Conservation (phyloP, 345 rosid species). For the Euphorbia tirucalli region DNA sequence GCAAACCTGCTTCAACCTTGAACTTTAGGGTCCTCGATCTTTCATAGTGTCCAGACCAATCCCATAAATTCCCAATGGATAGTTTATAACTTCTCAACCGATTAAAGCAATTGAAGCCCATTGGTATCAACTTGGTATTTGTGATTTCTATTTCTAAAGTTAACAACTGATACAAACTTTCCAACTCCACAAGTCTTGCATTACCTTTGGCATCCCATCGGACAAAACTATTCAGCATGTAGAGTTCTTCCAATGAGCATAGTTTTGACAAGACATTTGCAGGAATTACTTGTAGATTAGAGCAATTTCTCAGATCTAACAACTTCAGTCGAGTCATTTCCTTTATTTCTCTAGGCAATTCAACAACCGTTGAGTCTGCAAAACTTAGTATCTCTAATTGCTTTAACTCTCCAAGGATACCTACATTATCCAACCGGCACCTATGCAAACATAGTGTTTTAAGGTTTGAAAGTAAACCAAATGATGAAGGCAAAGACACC, state of each 20-base stretch:
- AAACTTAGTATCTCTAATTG: slow-evolving; percentile 32
- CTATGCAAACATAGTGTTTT: slow-evolving; percentile 7
- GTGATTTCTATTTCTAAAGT: slow-evolving; percentile 14
- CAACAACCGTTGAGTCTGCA: slow-evolving; percentile 15
- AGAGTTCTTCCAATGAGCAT: slow-evolving; percentile 27
- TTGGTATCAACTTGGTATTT: slow-evolving; percentile 5
- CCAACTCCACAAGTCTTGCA: slow-evolving; percentile 23
- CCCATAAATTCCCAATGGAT: slow-evolving; percentile 17
- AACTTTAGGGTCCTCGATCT: slow-evolving; percentile 16
- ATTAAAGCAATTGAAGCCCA: neutral
- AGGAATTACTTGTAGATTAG: slow-evolving; percentile 24
- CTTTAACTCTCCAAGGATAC: slow-evolving; percentile 15
- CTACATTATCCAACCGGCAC: neutral
- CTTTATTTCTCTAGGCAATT: no score
- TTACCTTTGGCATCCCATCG: no score
- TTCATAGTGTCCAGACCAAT: slow-evolving; percentile 1
- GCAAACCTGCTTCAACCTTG: neutral
- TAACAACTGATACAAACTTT: slow-evolving; percentile 10
- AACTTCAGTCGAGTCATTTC: no score
- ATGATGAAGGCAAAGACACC: no score
- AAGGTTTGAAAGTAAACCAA: no score
- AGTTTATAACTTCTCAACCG: slow-evolving; percentile 18
- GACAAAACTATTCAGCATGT: slow-evolving; percentile 19
- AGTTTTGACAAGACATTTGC: slow-evolving; percentile 28
- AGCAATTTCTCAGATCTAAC: no score